Conservation (phyloP, 1,284 basidiomycete species). For the Ustilago trichophora region DNA sequence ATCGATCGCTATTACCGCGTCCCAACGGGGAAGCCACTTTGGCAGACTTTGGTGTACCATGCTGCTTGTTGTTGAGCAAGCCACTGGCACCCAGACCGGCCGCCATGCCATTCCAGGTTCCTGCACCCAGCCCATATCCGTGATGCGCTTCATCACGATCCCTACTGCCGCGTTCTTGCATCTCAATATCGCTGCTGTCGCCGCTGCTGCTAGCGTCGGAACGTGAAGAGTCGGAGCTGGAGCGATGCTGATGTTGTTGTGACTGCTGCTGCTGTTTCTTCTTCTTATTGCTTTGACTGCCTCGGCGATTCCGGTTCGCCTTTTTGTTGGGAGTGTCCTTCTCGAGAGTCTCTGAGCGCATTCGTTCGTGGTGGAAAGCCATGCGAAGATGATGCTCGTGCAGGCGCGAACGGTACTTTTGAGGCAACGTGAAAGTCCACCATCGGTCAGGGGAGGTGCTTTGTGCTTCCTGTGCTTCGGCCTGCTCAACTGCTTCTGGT, state of each 20-base stretch:
- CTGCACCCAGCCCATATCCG: conserved; percentile 31
- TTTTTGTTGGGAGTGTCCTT: conserved; percentile 6
- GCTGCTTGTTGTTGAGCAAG: conserved; percentile 33
- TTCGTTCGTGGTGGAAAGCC: conserved; percentile 37
- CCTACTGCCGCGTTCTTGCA: conserved; percentile 23
- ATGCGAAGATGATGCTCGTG: conserved; percentile 52
- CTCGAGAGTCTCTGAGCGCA: conserved; percentile 19
- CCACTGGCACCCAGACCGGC: conserved; percentile 44
- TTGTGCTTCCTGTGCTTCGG: conserved; percentile 32
- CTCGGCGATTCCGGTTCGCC: conserved; percentile 1
- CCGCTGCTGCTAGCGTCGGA: conserved; percentile 23
- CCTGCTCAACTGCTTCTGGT: conserved; percentile 19
- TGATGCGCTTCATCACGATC: conserved; percentile 17
- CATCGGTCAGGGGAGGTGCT: conserved; percentile 41
- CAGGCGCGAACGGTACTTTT: conserved; percentile 51
- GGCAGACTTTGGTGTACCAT: conserved; percentile 5
- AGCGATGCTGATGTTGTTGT: no score
- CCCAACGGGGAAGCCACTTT: conserved; percentile 1
- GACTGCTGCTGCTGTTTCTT: conserved; percentile 22
- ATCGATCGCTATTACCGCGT: neutral
- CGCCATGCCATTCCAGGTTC: conserved; percentile 27
- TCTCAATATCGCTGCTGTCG: conserved; percentile 35
- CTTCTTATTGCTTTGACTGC: conserved; percentile 8
- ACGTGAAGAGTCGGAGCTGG: conserved; percentile 27
- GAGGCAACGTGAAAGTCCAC: conserved; percentile 59